phyloP scores from a whole-genome alignment of 495 filamentous ascomycete species.

The Glonium stellatum region DNA sequence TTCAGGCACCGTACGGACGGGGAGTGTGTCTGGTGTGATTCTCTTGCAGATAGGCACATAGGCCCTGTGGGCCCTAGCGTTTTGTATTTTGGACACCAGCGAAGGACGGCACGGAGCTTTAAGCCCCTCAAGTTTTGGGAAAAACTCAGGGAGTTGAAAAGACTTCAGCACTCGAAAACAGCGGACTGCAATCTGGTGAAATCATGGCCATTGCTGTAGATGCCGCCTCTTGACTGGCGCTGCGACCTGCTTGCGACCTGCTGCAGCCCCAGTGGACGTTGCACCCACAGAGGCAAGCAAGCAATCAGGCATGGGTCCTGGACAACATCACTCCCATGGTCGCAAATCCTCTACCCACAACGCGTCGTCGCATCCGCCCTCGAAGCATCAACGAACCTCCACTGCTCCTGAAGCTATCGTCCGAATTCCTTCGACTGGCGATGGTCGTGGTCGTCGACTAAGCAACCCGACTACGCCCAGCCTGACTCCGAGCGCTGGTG shows the following conservation, averaged over 20 bases:
- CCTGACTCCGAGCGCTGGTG: constrained; percentile 15
- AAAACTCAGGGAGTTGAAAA: background rate
- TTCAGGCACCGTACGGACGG: background rate
- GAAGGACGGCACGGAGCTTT: background rate
- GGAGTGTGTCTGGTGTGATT: background rate
- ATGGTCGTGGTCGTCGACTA: constrained; percentile 14
- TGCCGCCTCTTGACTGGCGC: background rate
- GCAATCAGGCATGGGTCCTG: background rate
- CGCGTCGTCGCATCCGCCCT: constrained; percentile 2
- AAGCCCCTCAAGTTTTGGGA: background rate
- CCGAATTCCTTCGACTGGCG: constrained; percentile 16
- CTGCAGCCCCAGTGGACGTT: too few species aligned
- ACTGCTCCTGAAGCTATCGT: constrained; percentile 12
- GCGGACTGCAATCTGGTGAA: background rate
- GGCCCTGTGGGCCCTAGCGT: background rate
- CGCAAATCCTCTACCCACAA: background rate
- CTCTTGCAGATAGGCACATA: background rate
- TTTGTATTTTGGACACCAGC: background rate
- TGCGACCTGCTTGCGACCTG: too few species aligned
- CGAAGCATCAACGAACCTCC: constrained; percentile 20
- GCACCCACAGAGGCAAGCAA: background rate
- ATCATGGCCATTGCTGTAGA: background rate
- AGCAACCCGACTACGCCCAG: constrained; percentile 23
- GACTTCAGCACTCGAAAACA: background rate
- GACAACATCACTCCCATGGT: background rate